Percentiles rank a stretch among this genome's conserved stretches.
Conservation (phyloP, 1,284 basidiomycete species). For the Moesziomyces antarcticus region DNA sequence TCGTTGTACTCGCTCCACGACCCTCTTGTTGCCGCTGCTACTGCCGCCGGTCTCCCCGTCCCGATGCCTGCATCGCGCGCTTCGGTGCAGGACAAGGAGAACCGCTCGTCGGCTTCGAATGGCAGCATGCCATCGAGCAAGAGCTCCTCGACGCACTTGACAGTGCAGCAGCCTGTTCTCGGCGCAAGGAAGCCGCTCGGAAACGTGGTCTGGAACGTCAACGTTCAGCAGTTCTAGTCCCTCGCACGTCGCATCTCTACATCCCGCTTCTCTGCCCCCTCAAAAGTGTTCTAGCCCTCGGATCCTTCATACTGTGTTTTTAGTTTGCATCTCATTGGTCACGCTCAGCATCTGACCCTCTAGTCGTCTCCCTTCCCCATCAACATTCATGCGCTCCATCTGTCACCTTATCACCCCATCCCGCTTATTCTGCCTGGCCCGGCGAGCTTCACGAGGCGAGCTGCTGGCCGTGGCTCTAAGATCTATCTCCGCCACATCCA, state of each 20-base stretch:
- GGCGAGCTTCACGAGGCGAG: too few species aligned
- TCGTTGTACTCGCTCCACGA: conserved; percentile 64
- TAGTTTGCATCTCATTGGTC: conserved; percentile 24
- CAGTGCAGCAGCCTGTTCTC: conserved; percentile 36
- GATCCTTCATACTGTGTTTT: conserved; percentile 40
- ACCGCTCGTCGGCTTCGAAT: conserved; percentile 12
- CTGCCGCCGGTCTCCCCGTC: conserved; percentile 35
- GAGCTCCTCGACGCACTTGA: conserved; percentile 33
- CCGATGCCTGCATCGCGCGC: conserved; percentile 35
- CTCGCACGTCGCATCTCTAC: too few species aligned
- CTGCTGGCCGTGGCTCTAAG: neutral
- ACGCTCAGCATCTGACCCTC: conserved; percentile 16
- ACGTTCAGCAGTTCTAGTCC: conserved; percentile 40
- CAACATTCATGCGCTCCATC: neutral
- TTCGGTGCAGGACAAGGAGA: conserved; percentile 35
- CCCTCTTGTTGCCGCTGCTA: conserved; percentile 50
- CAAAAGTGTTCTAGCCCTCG: conserved; percentile 18
- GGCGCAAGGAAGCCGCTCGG: conserved; percentile 34
- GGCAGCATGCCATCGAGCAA: conserved; percentile 27
- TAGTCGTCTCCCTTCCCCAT: neutral
- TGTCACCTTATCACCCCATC: neutral
- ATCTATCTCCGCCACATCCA: conserved; percentile 1
- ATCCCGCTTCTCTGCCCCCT: neutral
- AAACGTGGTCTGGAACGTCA: conserved; percentile 46
- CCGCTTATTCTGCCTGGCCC: neutral